Base-by-base conservation (phyloP, 176 grass and related monocot genomes). In the Musa beccarii region DNA sequence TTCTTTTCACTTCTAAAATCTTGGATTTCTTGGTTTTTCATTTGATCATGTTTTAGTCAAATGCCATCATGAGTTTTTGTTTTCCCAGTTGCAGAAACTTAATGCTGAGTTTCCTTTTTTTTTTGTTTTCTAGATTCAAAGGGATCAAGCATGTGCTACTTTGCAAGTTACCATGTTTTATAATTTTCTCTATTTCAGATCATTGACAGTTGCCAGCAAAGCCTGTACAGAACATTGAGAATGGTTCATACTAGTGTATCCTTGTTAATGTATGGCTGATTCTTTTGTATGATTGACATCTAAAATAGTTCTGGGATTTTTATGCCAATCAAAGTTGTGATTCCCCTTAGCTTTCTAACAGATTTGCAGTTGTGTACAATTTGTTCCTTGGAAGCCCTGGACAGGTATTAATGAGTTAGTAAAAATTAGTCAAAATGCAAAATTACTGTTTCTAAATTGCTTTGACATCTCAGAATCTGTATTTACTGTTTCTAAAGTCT, bases 311-410 rank as follows among this genome's bases (percentile, higher is more conserved):
- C 22, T 24, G 2, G 3, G 9, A 51, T 51, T 51, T 9, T 10
- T 74, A 56, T 55, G 52, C 51, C 1, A 69, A 69, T 51, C 67
- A 69, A 49, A 43, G 22, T 8, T 11, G n/a, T 57, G 2, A 43
- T 74, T 57, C 9, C 11, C 53, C 53, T 74, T 74, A 74, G 75
- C 53, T 87, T 73, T 73, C 56, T 6, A 59, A 79, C 81, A 93
- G 90, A 93, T 98, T 59, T 98, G 94, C 84, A 98, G 90, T 69
- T 86, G 83, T 20, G 86, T 92, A 53, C 90, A 93, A 66, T 87
- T 93, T 73, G 66, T 98, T 87, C 88, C 90, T 79, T 98, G 88
- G 94, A 91, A 84, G 83, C 94, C 94, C 84, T 98, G 90, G 92
- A 85, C 94, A 84, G 86, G 94, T 96, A 84, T 2, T 49, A 85